Conservation (phyloP, 1,284 basidiomycete species). For the Polyporus tsugae region DNA sequence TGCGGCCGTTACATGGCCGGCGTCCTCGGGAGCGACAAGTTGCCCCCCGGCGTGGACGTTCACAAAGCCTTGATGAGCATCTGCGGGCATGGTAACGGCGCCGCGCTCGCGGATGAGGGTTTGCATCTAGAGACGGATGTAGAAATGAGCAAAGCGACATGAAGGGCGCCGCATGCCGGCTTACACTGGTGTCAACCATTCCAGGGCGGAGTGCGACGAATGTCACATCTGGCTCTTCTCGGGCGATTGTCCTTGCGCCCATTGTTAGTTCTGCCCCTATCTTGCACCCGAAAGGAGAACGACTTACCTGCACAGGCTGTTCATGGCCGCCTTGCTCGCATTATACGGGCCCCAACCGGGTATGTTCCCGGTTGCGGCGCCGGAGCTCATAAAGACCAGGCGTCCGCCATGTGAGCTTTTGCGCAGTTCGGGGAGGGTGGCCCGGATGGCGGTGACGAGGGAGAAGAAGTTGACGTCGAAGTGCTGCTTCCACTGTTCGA, state of each 20-base stretch:
- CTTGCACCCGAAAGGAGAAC: background rate
- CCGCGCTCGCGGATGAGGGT: constrained; percentile 55
- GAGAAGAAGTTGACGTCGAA: constrained; percentile 91
- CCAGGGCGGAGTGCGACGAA: constrained; percentile 86
- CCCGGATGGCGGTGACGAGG: constrained; percentile 71
- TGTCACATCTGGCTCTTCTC: constrained; percentile 80
- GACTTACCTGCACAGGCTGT: constrained; percentile 76
- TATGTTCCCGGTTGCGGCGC: constrained; percentile 75
- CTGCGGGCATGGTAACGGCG: constrained; percentile 56
- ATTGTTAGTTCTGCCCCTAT: background rate
- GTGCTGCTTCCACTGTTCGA: constrained; percentile 66
- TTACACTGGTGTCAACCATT: constrained; percentile 80
- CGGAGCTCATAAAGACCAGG: constrained; percentile 84
- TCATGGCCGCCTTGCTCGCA: constrained; percentile 85
- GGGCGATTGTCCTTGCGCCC: constrained; percentile 74
- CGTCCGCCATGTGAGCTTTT: constrained; percentile 66
- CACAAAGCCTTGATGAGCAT: constrained; percentile 67
- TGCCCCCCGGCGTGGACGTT: constrained; percentile 66
- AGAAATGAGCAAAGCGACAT: constrained; percentile 3
- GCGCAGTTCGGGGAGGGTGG: constrained; percentile 72
- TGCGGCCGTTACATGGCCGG: constrained; percentile 79
- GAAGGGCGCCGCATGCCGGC: constrained; percentile 24
- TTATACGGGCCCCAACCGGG: constrained; percentile 84
- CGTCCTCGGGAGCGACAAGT: constrained; percentile 74
- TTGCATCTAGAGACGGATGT: constrained; percentile 69